Conservation (phyloP, 2,329 filamentous ascomycete genomes). For the Pochonia chlamydosporia region DNA sequence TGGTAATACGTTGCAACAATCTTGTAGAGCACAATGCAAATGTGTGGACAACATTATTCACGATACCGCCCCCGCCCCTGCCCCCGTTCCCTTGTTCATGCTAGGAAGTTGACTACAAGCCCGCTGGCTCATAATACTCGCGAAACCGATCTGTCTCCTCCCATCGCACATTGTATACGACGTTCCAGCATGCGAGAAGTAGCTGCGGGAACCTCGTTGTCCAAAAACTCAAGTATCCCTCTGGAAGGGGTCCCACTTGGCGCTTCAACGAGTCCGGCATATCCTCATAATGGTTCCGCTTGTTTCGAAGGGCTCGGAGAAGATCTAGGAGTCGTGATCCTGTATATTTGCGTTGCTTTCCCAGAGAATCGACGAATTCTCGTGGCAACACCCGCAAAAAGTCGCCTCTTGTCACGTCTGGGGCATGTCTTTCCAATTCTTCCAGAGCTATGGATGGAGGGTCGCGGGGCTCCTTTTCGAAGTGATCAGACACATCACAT, state of each 20-base stretch:
- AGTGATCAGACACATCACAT: conserved; percentile 95
- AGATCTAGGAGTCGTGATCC: conserved; percentile 79
- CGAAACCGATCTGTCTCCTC: conserved; percentile 60
- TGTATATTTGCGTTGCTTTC: conserved; percentile 93
- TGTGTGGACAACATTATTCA: no score
- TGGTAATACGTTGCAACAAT: no score
- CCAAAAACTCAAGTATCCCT: conserved; percentile 83
- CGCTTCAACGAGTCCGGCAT: conserved; percentile 74
- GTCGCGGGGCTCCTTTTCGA: conserved; percentile 85
- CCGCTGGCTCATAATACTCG: conserved; percentile 59
- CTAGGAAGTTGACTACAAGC: conserved; percentile 17
- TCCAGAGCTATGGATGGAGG: conserved; percentile 65
- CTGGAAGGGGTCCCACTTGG: conserved; percentile 65
- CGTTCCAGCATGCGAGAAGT: conserved; percentile 71
- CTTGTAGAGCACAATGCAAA: no score
- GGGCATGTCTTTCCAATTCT: conserved; percentile 50
- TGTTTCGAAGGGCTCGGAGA: conserved; percentile 83
- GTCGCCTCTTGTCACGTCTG: conserved; percentile 57
- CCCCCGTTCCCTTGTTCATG: no score
- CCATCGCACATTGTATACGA: conserved; percentile 62
- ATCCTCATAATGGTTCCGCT: conserved; percentile 96
- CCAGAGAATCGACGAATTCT: conserved; percentile 81
- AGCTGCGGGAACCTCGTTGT: conserved; percentile 71
- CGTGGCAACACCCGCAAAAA: conserved; percentile 73
- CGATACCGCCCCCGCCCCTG: no score